Conservation (phyloP, 495 filamentous ascomycete genomes). For the Penicillium ucsense region DNA sequence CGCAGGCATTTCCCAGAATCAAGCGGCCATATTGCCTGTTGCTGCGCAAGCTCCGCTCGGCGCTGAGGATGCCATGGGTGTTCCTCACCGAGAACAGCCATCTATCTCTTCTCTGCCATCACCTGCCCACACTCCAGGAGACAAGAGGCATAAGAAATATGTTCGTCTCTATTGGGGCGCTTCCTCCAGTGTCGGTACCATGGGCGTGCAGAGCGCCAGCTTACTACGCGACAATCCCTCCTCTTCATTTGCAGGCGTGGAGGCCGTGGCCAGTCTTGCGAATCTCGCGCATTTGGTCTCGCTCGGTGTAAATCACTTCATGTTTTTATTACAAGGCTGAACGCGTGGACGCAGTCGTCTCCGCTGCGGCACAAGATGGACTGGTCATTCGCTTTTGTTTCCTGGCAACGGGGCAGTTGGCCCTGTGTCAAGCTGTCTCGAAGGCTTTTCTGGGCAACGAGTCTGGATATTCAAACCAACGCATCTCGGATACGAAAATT, state of each 20-base stretch:
- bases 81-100: constrained; percentile 12
- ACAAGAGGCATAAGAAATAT: constrained; percentile 13
- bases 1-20: constrained; percentile 28
- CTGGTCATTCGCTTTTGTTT: constrained; percentile 32
- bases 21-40: constrained; percentile 36
- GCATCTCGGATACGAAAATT: constrained; percentile 18
- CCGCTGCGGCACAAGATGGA: constrained; percentile 29
- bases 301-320: constrained; percentile 36
- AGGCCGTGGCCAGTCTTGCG: constrained; percentile 37
- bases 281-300: constrained; percentile 34
- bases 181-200: constrained; percentile 34
- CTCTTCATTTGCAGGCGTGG: constrained; percentile 27
- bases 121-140: not conserved
- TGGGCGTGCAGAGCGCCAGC: constrained; percentile 35
- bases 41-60: constrained; percentile 23
- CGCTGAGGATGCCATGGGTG: constrained; percentile 24
- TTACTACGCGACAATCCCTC: constrained; percentile 19
- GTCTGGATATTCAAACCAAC: constrained; percentile 1
- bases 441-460: constrained; percentile 21
- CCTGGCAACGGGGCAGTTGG: constrained; percentile 28
- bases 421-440: constrained; percentile 25
- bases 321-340: constrained; percentile 38
- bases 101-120: constrained; percentile 1
- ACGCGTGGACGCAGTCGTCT: constrained; percentile 35
- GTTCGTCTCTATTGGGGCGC: constrained; percentile 39